Conservation (phyloP, 1,139 yeast genomes). For the Meyerozyma athensensis region DNA sequence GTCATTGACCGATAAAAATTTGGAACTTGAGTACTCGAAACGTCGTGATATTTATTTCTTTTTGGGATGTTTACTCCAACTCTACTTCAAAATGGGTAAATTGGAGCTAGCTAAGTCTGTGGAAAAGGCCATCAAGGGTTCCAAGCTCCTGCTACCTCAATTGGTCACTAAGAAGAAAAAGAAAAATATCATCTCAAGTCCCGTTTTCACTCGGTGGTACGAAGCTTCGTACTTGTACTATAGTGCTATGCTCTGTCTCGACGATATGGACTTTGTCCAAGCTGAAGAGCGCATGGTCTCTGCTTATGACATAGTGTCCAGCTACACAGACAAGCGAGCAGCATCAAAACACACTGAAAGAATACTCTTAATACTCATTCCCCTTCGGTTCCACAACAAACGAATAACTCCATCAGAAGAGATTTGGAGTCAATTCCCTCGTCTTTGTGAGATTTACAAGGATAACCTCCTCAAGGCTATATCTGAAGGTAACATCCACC, state of each 20-base stretch:
- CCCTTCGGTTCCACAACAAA: conserved; percentile 45
- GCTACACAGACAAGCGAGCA: conserved; percentile 17
- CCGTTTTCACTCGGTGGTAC: conserved; percentile 44
- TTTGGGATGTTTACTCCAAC: conserved; percentile 64
- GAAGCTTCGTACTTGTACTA: conserved; percentile 62
- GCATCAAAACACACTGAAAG: conserved; percentile 28
- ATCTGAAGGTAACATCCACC: conserved; percentile 48
- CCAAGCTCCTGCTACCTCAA: conserved; percentile 42
- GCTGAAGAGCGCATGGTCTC: conserved; percentile 46
- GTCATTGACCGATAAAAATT: conserved; percentile 73
- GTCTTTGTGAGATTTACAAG: conserved; percentile 39
- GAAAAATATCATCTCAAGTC: conserved; percentile 34
- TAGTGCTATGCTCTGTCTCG: conserved; percentile 57
- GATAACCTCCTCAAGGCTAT: conserved; percentile 46
- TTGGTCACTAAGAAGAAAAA: conserved; percentile 3
- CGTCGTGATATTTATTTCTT: conserved; percentile 69
- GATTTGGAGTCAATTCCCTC: conserved; percentile 44
- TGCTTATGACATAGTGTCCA: conserved; percentile 40
- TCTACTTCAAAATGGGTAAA: conserved; percentile 67
- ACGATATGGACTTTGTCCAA: conserved; percentile 52
- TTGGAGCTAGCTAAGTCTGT: conserved; percentile 75
- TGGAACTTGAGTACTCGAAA: conserved; percentile 46
- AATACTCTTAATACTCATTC: conserved; percentile 50
- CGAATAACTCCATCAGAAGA: conserved; percentile 35
- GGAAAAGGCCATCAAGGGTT: conserved; percentile 64